Base-by-base conservation (phyloP, 2,329 filamentous ascomycete genomes). In the Alternaria triticimaculans region DNA sequence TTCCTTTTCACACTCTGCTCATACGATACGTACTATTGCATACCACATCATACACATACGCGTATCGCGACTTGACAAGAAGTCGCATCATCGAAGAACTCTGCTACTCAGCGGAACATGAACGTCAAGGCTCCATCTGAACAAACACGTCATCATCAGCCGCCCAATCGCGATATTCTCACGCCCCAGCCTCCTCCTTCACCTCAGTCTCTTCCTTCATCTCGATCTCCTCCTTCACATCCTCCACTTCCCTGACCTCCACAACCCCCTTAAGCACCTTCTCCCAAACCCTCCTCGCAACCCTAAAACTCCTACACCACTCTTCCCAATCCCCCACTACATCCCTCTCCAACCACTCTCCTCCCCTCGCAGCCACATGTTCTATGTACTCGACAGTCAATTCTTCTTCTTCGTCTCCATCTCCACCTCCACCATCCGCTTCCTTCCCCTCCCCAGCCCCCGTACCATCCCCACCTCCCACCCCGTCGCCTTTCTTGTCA, bases 341-440 rank as follows among this genome's bases (percentile, higher is more conserved):
- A 41, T 49, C 41, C 6, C 5, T 20, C 9, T 58, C 51, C n/a
- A 67, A 12, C 69, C 69, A 70, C 51, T 10, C 23, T 0, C 69
- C 69, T 1, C 23, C 15, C 15, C 41, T 44, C 14, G 49, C 53
- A 5, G 62, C 66, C 5, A 70, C 54, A 5, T 37, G 33, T 6
- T 58, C 25, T 30, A 65, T 61, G 4, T 33, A 25, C 5, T 49
- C 26, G 0, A 26, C 20, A 14, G 43, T 43, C 14, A 46, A 3
- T 11, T 48, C 48, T 6, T 43, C 20, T 12, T 23, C 12, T 20
- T 30, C n/a, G 2, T 45, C 18, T 6, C 5, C 43, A 23, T 21
- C 11, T 8, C 20, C 41, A 2, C 3, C 18, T 18, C 20, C 18
- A n/a, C 21, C 48, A 3, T 18, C 28, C 6, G 3, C 33, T 11